Evolutionary conservation across 1,139 yeast genomes (phyloP).

Genomic region (Kurtzmaniella natalensis): DNA sequence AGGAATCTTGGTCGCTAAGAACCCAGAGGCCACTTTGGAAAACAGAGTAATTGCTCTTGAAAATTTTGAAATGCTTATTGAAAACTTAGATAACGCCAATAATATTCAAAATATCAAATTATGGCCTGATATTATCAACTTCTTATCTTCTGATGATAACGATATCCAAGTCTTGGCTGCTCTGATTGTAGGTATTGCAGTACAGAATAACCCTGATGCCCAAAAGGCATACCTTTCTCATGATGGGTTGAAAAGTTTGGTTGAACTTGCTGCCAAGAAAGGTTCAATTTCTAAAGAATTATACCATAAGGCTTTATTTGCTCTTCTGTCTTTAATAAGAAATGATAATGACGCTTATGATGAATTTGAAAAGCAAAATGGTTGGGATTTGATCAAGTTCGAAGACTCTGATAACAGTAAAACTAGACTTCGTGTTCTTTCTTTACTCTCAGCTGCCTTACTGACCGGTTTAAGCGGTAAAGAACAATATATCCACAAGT

Average conservation of each 20-base stretch:
- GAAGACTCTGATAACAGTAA: conserved; percentile 21
- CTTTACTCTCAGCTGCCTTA: conserved; percentile 54
- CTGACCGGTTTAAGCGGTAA: conserved; percentile 41
- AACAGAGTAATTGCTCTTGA: conserved; percentile 76
- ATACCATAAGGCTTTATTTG: conserved; percentile 66
- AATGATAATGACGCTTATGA: conserved; percentile 58
- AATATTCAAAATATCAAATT: conserved; percentile 77
- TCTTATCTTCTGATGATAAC: conserved; percentile 40
- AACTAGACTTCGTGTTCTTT: conserved; percentile 49
- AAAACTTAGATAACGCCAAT: conserved; percentile 91
- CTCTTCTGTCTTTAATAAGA: conserved; percentile 70
- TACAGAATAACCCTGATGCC: conserved; percentile 77
- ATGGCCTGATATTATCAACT: conserved; percentile 66
- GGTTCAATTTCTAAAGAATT: conserved; percentile 29
- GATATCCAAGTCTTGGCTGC: conserved; percentile 51
- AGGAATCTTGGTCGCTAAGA: conserved; percentile 57
- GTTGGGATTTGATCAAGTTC: conserved; percentile 49
- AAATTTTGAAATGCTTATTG: conserved; percentile 90
- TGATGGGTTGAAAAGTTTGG: conserved; percentile 45
- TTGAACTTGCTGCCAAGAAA: conserved; percentile 31
- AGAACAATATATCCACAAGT: conserved; percentile 33
- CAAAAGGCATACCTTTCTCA: conserved; percentile 61
- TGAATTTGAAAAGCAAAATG: conserved; percentile 51
- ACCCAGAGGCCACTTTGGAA: conserved; percentile 59
- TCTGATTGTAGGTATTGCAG: conserved; percentile 84